Conservation (phyloP, 805 yeast species). For the Yarrowia sp. region DNA sequence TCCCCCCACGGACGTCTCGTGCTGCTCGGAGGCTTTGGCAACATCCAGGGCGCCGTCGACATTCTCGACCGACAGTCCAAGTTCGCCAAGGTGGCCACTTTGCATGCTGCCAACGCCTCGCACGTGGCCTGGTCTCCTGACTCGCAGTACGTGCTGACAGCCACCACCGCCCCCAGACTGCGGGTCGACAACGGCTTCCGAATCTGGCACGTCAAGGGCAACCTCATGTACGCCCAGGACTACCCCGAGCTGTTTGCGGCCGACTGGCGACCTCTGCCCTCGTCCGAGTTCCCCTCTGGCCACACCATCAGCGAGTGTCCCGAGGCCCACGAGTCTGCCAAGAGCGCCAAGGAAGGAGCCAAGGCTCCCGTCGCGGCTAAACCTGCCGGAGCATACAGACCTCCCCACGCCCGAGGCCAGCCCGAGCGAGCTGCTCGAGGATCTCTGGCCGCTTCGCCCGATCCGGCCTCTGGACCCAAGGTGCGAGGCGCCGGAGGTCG, state of each 20-base stretch:
- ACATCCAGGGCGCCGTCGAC: slow-evolving; percentile 95
- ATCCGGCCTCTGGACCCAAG: slow-evolving; percentile 39
- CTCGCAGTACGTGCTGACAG: slow-evolving; percentile 90
- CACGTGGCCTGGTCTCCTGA: slow-evolving; percentile 98
- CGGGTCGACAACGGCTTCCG: slow-evolving; percentile 96
- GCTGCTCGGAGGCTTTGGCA: slow-evolving; percentile 96
- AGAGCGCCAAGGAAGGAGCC: slow-evolving; percentile 45
- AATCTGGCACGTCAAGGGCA: slow-evolving; percentile 91
- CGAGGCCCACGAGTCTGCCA: slow-evolving; percentile 69
- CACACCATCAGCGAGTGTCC: slow-evolving; percentile 57
- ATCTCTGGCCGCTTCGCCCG: slow-evolving; percentile 47
- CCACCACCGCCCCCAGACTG: slow-evolving; percentile 95
- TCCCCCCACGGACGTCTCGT: slow-evolving; percentile 94
- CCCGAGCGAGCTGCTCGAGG: slow-evolving; percentile 45
- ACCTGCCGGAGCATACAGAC: slow-evolving; percentile 91
- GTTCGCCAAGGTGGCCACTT: slow-evolving; percentile 76
- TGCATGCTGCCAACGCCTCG: slow-evolving; percentile 94
- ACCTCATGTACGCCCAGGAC: slow-evolving; percentile 76
- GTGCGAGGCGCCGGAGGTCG: slow-evolving; percentile 40
- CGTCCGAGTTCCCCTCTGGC: slow-evolving; percentile 62
- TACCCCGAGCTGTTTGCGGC: slow-evolving; percentile 81
- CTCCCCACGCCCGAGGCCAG: slow-evolving; percentile 84
- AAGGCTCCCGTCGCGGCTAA: slow-evolving; percentile 55
- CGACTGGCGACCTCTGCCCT: slow-evolving; percentile 79
- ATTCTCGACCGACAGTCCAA: slow-evolving; percentile 89